Evolutionary conservation across 2,329 filamentous ascomycete species (phyloP).

Genomic region (Nigrospora sphaerica): DNA sequence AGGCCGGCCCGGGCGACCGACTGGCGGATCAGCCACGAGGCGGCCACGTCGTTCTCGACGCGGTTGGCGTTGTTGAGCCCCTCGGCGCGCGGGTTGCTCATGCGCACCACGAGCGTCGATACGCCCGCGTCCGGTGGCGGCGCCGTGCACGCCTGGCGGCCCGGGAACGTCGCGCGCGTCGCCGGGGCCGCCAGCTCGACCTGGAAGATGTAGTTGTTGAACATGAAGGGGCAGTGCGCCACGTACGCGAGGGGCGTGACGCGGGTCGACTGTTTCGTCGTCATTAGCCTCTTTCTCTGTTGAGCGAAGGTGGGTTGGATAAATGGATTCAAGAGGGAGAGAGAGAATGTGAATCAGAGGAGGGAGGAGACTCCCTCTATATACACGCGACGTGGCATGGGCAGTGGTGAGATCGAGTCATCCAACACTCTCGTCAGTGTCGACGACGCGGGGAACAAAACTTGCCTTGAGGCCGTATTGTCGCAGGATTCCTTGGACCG

Average conservation of each 20-base stretch:
- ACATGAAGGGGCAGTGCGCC: conserved; percentile 9
- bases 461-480: conserved; percentile 4
- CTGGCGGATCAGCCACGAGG: conserved; percentile 11
- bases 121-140: conserved; percentile 5
- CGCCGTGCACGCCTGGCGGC: conserved; percentile 6
- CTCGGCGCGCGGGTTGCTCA: conserved; percentile 15
- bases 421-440: no score
- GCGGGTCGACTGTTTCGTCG: neutral
- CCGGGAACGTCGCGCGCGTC: conserved; percentile 4
- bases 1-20: conserved; percentile 4
- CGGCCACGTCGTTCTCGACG: conserved; percentile 19
- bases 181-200: conserved; percentile 10
- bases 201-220: conserved; percentile 19
- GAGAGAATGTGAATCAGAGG: no score
- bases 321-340: no score
- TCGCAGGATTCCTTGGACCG: conserved; percentile 6
- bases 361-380: no score
- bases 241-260: conserved; percentile 12
- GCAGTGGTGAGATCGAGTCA: no score
- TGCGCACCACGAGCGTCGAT: conserved; percentile 8
- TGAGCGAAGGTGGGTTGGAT: no score
- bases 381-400: no score
- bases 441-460: no score
- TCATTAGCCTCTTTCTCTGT: no score
- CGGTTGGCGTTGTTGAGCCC: conserved; percentile 16